Base-by-base conservation (phyloP, 208 protist species). In the Wallacemonas sp. region DNA sequence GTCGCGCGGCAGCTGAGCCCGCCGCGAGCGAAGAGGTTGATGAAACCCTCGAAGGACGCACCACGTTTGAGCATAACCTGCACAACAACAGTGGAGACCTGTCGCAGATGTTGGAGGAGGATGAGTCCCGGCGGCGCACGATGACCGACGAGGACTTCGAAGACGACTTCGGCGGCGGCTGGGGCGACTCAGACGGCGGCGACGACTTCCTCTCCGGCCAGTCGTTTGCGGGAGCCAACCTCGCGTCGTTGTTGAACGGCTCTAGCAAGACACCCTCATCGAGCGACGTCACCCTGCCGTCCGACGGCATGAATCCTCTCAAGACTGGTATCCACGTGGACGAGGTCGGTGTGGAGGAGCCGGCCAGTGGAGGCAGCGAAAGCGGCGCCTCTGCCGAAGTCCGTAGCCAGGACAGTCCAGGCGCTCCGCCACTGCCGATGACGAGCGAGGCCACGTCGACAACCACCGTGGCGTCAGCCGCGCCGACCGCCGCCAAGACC, bases 31-130 rank as follows among this genome's bases (percentile, higher is more conserved):
- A 63, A 13, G 37, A 50, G 17, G 50, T 62, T 1, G 39, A 44
- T 39, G 44, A 34, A 19, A 37, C 34, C 24, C 33, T 41, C 12
- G 44, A 29, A 21, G 38, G 22, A 22, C 71, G 58, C 41, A 58
- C 42, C 37, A 46, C 44, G 50, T 76, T 71, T 38, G 75, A 83
- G 10, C 71, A 73, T 55, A 57, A 78, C 29, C 58, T 92, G 38
- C 69, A 65, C 62, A 89, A 83, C 72, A 68, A 65, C 66, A 92
- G 86, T 63, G 86, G 86, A 0, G 83, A 92, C 54, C 77, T 92
- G 26, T 79, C 58, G 15, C 58, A 63, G 54, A 79, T 92, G 44
- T 68, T 92, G 32, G 76, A 54, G 27, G 80, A 68, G 65, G 72
- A 92, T 45, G 80, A 87, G 48, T 59, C 77, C 42, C 66, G 79